Percentiles rank a stretch among this genome's conserved stretches.
Conservation (phyloP, 805 yeast genomes). For the Hemisphaericaspora nanyangensis region DNA sequence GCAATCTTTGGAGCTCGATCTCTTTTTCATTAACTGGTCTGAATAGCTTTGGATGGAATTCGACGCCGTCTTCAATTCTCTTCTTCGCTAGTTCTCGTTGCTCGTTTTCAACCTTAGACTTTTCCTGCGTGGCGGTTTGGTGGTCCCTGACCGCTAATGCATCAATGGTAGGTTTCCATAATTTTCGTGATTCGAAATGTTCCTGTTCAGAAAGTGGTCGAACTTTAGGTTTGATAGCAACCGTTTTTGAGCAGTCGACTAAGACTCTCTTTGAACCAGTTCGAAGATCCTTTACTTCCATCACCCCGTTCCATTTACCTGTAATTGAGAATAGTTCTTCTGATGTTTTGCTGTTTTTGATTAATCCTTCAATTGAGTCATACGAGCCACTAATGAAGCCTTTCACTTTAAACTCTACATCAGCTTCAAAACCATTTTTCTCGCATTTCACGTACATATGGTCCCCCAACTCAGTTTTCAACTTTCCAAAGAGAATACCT, state of each 20-base stretch:
- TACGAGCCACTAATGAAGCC: constrained; percentile 92
- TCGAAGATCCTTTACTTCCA: constrained; percentile 55
- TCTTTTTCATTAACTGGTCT: constrained; percentile 28
- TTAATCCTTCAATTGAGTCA: constrained; percentile 77
- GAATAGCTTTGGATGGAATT: constrained; percentile 78
- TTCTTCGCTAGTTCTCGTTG: constrained; percentile 74
- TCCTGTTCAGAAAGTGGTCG: constrained; percentile 81
- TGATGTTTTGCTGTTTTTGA: constrained; percentile 42
- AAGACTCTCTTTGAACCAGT: constrained; percentile 44
- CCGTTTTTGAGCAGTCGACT: constrained; percentile 47
- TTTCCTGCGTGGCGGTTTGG: constrained; percentile 80
- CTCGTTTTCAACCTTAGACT: constrained; percentile 78
- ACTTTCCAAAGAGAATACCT: constrained; percentile 86
- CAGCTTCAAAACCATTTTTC: constrained; percentile 57
- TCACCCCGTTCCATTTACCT: constrained; percentile 92
- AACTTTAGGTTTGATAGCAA: constrained; percentile 59
- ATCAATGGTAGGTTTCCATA: constrained; percentile 80
- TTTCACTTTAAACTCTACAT: constrained; percentile 90
- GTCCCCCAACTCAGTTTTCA: constrained; percentile 90
- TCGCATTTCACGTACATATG: constrained; percentile 74
- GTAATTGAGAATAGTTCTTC: constrained; percentile 60
- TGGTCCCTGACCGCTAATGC: constrained; percentile 84
- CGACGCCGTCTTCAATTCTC: constrained; percentile 73
- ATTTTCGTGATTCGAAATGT: constrained; percentile 69
- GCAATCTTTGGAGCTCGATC: constrained; percentile 42